phyloP scores from a whole-genome alignment of 75 land plant species.

The Selaginella tamariscina region DNA sequence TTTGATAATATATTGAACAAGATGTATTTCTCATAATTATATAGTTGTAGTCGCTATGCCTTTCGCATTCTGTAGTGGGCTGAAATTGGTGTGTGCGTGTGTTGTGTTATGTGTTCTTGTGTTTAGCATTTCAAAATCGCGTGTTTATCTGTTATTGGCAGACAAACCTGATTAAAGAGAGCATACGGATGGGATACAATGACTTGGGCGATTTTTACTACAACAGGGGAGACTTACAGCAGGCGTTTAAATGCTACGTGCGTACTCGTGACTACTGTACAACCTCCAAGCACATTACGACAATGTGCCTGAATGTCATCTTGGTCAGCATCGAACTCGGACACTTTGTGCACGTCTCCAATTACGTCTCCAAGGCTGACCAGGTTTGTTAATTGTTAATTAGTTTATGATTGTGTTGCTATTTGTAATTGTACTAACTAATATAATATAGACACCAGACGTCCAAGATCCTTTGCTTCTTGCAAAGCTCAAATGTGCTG shows the following conservation, averaged over 20 bases:
- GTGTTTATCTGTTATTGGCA: too few relatives aligned
- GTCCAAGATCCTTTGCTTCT: constrained; percentile 3
- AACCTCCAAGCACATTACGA: constrained; percentile 8
- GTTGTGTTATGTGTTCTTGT: too few relatives aligned
- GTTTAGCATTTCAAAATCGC: too few relatives aligned
- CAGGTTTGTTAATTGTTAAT: too few relatives aligned
- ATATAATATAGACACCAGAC: constrained; percentile 4
- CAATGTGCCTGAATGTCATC: constrained; percentile 9
- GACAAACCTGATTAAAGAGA: constrained; percentile 96
- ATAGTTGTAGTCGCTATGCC: too few relatives aligned
- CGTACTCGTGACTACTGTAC: constrained; percentile 69
- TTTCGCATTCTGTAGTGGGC: too few relatives aligned
- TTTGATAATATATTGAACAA: too few relatives aligned
- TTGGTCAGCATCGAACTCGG: constrained; percentile 12
- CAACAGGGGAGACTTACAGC: constrained; percentile 72
- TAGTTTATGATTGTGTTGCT: too few relatives aligned
- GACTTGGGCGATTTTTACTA: constrained; percentile 90
- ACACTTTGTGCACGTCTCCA: not conserved
- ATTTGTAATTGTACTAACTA: too few relatives aligned
- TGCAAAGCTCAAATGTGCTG: constrained; percentile 10
- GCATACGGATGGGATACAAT: constrained; percentile 96
- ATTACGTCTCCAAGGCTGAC: constrained; percentile 10
- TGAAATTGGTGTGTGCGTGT: too few relatives aligned
- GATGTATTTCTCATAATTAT: too few relatives aligned
- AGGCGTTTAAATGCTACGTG: constrained; percentile 80